Evolutionary conservation across 148 eudicot genomes (phyloP).

Genomic region (Persicaria maculosa): DNA sequence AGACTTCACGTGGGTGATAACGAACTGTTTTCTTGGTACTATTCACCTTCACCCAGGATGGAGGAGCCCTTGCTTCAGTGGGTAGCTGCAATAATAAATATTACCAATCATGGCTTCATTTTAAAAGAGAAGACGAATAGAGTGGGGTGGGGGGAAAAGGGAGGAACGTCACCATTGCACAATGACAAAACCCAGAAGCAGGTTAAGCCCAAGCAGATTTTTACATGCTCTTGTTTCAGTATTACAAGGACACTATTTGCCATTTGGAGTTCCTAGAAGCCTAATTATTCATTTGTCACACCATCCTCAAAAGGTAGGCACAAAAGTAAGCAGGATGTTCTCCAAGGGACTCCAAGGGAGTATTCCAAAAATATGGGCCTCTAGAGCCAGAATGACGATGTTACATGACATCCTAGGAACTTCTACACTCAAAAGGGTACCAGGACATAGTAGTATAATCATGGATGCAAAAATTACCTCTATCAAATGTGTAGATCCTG

Average conservation of each 20-base stretch:
- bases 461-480: constrained; percentile 47
- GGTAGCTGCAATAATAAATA: constrained; percentile 48
- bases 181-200: not conserved
- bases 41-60: constrained; percentile 82
- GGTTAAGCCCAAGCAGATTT: not conserved
- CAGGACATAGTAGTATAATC: not conserved
- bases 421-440: not conserved
- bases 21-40: constrained; percentile 91
- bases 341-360: not conserved
- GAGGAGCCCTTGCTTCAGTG: constrained; percentile 59
- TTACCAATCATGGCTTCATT: not conserved
- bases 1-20: constrained; percentile 89
- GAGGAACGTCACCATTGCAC: not conserved
- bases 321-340: not conserved
- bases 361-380: not conserved
- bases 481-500: constrained; percentile 81
- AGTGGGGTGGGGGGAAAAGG: not conserved
- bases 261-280: not conserved
- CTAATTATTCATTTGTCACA: not conserved
- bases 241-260: no score
- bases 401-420: not conserved
- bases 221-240: not conserved
- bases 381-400: not conserved
- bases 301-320: not conserved
- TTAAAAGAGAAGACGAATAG: not conserved